phyloP scores from a whole-genome alignment of 2,329 filamentous ascomycete species.

The Rhinocladiella similis region DNA sequence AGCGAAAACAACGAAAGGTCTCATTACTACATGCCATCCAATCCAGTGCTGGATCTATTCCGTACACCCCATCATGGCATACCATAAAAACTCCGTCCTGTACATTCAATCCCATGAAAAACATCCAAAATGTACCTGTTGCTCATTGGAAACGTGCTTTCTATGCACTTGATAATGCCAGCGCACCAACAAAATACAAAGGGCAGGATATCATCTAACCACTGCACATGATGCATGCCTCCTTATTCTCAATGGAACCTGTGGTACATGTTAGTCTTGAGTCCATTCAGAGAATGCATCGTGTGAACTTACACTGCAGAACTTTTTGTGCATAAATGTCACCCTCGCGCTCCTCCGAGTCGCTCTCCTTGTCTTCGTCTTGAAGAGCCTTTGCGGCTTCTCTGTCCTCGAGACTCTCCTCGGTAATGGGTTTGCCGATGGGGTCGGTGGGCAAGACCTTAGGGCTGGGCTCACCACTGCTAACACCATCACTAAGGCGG shows the following conservation, averaged over 20 bases:
- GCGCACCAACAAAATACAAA: neutral
- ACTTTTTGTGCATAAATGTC: conserved; percentile 96
- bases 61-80: neutral
- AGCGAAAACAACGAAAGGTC: neutral
- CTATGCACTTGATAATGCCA: too few species aligned
- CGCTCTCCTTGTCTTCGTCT: conserved; percentile 71
- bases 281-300: neutral
- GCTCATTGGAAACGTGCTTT: too few species aligned
- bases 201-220: conserved; percentile 57
- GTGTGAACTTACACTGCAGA: conserved; percentile 70
- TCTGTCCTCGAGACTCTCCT: conserved; percentile 58
- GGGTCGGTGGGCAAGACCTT: conserved; percentile 76
- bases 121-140: too few species aligned
- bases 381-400: conserved; percentile 53
- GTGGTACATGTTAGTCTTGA: conserved; percentile 13
- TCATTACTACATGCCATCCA: neutral
- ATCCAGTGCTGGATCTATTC: neutral
- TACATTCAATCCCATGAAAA: neutral
- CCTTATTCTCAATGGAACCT: conserved; percentile 96
- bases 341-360: conserved; percentile 73
- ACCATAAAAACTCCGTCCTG: neutral
- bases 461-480: conserved; percentile 72
- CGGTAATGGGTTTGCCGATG: conserved; percentile 55
- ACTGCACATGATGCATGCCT: conserved; percentile 95
- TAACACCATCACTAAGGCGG: conserved; percentile 68